Evolutionary conservation across 2,329 filamentous ascomycete species (phyloP).

Genomic region (Pyricularia pennisetigena): DNA sequence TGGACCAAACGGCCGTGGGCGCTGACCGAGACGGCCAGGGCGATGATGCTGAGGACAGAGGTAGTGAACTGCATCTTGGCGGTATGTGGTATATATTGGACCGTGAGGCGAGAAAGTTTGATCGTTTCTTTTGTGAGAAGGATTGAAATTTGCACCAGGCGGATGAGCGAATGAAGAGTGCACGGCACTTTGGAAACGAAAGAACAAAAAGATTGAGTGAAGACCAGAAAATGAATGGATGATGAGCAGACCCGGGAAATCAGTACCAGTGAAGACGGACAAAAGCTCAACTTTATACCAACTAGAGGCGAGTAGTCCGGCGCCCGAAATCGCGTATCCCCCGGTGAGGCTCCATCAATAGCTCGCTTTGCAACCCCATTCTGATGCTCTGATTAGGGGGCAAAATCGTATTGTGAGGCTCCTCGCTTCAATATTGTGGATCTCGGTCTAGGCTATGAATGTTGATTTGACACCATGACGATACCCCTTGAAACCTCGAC

Average conservation of each 20-base stretch:
- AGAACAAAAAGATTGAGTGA: not conserved
- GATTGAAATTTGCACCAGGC: not conserved
- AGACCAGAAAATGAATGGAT: not conserved
- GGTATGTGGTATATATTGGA: not conserved
- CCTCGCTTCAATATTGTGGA: not conserved
- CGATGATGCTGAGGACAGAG: not conserved
- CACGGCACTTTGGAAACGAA: conserved; percentile 1
- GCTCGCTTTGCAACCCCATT: not conserved
- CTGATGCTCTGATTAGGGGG: not conserved
- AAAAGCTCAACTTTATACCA: not conserved
- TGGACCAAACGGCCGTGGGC: not conserved
- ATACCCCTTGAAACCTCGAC: not conserved
- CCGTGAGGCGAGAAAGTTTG: not conserved
- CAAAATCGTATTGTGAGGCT: not conserved
- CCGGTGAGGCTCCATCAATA: not conserved
- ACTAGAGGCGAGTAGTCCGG: not conserved
- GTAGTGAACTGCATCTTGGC: conserved; percentile 2
- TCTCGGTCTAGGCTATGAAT: not conserved
- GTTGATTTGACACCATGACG: not conserved
- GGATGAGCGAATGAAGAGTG: not conserved
- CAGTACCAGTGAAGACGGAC: not conserved
- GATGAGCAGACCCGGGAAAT: not conserved
- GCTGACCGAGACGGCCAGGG: conserved; percentile 3
- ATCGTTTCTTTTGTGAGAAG: not conserved
- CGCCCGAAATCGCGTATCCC: not conserved